Base-by-base conservation (phyloP, 2,329 filamentous ascomycete species). In the Ilyonectria mors-panacis region DNA sequence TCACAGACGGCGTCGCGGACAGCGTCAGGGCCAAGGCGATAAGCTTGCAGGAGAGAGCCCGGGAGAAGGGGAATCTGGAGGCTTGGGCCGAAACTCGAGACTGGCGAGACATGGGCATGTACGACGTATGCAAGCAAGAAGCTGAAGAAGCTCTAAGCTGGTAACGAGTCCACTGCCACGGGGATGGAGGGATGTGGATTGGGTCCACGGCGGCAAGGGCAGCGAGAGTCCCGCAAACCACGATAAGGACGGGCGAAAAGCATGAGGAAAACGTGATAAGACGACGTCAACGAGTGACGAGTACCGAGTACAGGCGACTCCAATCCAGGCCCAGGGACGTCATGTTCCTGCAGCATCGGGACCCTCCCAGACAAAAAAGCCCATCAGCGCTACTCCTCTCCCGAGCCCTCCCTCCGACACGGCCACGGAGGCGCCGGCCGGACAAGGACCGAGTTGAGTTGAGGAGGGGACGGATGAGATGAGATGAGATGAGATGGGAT, bases 321-420 rank as follows among this genome's bases (percentile, higher is more conserved):
- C 26, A 26, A 26, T 26, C 26, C 26, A 48, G 55, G 33, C 39
- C 37, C 21, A n/a, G n/a, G 39, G 17, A 21, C 39, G n/a, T 35
- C 9, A 55, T 50, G 47, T 60, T 65, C 63, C 63, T 65, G 63
- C 63, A 65, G 63, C 56, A 65, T 55, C 62, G 37, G 50, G 30
- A n/a, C 48, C 26, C 48, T 51, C 48, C 26, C 26, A 42, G 39
- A n/a, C 39, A 39, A 39, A 15, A 15, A 5, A 39, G 59, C 51
- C 51, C 53, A 55, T 39, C 44, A 48, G 39, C 53, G 26, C 51
- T 35, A 47, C 42, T 44, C 17, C 13, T 17, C 30, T 23, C 21
- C 54, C 54, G 23, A 44, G 17, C 21, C 21, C 19, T 12, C 37
- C 23, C n/a, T 4, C 10, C 9, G 17, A 9, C 19, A n/a, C 15